A percentile compares a stretch with the other conserved stretches of the same genome.
Conservation (phyloP, 2,329 filamentous ascomycete genomes). For the Alternaria hordeiaustralica region DNA sequence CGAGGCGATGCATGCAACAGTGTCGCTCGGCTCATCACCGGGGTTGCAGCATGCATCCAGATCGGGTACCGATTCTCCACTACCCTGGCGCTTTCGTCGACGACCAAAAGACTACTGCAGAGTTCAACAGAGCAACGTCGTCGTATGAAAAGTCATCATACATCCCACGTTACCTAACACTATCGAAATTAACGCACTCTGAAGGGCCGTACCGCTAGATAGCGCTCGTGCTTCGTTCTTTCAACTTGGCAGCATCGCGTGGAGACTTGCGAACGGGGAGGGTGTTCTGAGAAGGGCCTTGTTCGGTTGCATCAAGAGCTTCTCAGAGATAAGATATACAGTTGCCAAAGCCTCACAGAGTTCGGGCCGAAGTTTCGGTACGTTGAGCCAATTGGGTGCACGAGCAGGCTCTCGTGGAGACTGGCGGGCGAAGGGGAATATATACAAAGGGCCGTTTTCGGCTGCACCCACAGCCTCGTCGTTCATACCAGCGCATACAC, state of each 20-base stretch:
- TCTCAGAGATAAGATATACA: not conserved
- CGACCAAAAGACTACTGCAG: not conserved
- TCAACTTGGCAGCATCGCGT: not conserved
- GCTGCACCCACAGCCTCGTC: not conserved
- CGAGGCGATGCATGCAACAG: not conserved
- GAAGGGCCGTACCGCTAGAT: not conserved
- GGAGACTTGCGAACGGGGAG: not conserved
- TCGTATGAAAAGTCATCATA: not conserved
- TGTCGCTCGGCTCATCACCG: not conserved
- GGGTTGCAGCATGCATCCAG: not conserved
- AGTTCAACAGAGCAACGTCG: not conserved
- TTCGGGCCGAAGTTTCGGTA: slow-evolving; percentile 2
- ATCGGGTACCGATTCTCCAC: not conserved
- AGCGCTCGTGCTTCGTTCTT: not conserved
- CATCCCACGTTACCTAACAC: not conserved
- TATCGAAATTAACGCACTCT: not conserved
- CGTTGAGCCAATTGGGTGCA: not conserved
- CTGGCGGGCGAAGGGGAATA: not conserved
- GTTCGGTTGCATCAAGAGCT: not conserved
- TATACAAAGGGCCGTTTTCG: slow-evolving; percentile 9
- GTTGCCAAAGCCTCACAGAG: not conserved
- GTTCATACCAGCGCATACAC: not conserved
- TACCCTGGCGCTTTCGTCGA: not conserved
- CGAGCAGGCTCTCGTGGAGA: not conserved
- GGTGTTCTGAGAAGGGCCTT: slow-evolving; percentile 2